Conservation (phyloP, 1,284 basidiomycete species). For the Puccinia triticina region DNA sequence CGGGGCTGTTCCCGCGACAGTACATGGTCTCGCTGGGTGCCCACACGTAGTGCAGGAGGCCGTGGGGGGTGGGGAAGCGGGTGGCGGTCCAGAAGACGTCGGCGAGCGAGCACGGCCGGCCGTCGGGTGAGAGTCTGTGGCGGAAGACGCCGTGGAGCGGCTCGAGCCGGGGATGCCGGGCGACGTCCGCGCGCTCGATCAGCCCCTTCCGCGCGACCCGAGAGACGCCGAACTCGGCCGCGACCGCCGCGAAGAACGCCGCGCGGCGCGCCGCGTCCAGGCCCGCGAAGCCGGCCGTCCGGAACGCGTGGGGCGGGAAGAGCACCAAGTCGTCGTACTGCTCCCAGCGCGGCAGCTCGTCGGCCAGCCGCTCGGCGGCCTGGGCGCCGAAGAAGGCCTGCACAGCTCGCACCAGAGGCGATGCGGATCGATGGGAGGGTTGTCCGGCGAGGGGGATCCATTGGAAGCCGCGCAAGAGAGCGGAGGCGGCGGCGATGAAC, state of each 20-base stretch:
- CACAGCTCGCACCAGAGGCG: slow-evolving; percentile 8
- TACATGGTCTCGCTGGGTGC: slow-evolving; percentile 47
- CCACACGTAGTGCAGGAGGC: slow-evolving; percentile 18
- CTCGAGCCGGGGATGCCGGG: slow-evolving; percentile 13
- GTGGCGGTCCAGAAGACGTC: slow-evolving; percentile 39
- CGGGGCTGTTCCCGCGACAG: slow-evolving; percentile 31
- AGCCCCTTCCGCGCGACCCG: slow-evolving; percentile 37
- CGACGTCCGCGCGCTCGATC: slow-evolving; percentile 22
- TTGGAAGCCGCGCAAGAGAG: slow-evolving; percentile 22
- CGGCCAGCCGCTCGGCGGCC: neutral
- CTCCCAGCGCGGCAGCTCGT: slow-evolving; percentile 32
- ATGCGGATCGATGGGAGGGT: neutral
- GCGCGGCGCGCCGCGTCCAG: neutral
- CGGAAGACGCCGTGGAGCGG: slow-evolving; percentile 22
- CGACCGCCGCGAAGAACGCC: slow-evolving; percentile 13
- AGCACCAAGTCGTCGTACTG: slow-evolving; percentile 34
- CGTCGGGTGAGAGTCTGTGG: neutral
- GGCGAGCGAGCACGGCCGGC: neutral
- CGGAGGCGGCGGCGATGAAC: neutral
- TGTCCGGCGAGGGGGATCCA: neutral
- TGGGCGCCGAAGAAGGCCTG: neutral
- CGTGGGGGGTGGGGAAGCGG: slow-evolving; percentile 18
- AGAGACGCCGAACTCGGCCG: slow-evolving; percentile 20
- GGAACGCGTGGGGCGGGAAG: slow-evolving; percentile 39
- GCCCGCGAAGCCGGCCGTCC: neutral